phyloP scores from a whole-genome alignment of 441 rosid genomes.

The Raphanus hybrid region DNA sequence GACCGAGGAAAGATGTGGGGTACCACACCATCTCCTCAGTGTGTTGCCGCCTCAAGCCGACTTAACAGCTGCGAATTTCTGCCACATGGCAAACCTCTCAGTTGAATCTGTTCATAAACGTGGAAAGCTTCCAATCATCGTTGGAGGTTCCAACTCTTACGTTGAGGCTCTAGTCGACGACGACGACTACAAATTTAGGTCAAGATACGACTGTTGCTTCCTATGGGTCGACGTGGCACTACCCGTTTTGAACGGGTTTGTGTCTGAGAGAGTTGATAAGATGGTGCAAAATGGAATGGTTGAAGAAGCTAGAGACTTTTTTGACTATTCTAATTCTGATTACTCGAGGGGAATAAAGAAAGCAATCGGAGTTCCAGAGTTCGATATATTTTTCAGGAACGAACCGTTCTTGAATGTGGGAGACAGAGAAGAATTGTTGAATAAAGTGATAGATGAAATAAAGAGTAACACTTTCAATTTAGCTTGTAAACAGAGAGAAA shows the following conservation, averaged over 20 bases:
- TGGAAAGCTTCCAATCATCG: constrained; percentile 47
- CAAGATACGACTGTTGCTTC: constrained; percentile 47
- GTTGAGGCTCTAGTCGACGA: constrained; percentile 45
- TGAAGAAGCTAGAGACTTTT: constrained; percentile 39
- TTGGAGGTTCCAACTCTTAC: constrained; percentile 46
- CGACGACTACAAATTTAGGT: constrained; percentile 33
- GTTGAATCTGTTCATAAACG: constrained; percentile 47
- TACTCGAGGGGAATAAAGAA: constrained; percentile 60
- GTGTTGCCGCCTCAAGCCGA: constrained; percentile 55
- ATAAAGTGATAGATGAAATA: constrained; percentile 54
- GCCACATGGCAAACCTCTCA: constrained; percentile 52
- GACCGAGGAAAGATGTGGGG: constrained; percentile 55
- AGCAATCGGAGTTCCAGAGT: constrained; percentile 80
- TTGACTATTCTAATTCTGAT: constrained; percentile 48
- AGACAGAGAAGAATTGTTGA: constrained; percentile 42
- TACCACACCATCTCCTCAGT: constrained; percentile 75
- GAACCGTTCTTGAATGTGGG: constrained; percentile 45
- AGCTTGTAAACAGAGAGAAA: constrained; percentile 62
- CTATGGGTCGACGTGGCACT: constrained; percentile 50
- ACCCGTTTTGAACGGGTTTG: constrained; percentile 39
- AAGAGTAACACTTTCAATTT: constrained; percentile 60
- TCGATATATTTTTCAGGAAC: constrained; percentile 53
- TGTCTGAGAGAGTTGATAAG: constrained; percentile 44
- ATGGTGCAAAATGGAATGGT: constrained; percentile 49
- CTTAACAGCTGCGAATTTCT: constrained; percentile 54